Conservation (phyloP, 2,329 filamentous ascomycete species). For the Aspergillus terreus region DNA sequence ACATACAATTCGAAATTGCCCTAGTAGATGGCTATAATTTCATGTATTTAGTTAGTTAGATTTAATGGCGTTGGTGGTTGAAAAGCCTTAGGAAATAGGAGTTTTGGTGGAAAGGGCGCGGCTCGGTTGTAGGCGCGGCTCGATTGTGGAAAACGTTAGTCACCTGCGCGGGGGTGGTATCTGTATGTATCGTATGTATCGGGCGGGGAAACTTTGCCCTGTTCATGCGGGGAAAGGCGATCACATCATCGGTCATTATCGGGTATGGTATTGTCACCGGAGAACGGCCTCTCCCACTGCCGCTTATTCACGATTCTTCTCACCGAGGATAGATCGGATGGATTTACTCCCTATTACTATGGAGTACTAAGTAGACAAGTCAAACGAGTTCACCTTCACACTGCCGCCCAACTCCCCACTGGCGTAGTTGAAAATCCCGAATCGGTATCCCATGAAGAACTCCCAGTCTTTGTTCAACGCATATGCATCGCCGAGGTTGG, state of each 20-base stretch:
- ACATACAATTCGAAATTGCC: too few species aligned
- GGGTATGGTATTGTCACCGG: neutral
- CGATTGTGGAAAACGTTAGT: too few species aligned
- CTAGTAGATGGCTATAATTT: too few species aligned
- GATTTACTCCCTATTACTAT: neutral
- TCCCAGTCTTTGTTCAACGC: constrained; percentile 42
- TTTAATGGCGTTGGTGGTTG: too few species aligned
- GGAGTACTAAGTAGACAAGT: too few species aligned
- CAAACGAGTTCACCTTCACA: too few species aligned
- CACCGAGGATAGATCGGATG: neutral
- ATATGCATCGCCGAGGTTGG: constrained; percentile 30
- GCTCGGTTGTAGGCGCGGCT: too few species aligned
- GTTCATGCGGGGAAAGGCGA: neutral
- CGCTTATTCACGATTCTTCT: neutral
- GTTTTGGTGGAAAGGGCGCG: too few species aligned
- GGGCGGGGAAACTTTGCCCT: constrained; percentile 2
- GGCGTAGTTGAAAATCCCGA: constrained; percentile 50
- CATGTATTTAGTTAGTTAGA: too few species aligned
- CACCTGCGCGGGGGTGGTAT: neutral
- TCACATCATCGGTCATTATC: constrained; percentile 1
- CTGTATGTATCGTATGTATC: constrained; percentile 2
- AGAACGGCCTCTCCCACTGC: neutral
- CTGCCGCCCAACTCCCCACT: constrained; percentile 42
- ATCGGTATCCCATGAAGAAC: constrained; percentile 50
- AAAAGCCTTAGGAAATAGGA: too few species aligned